phyloP scores from a whole-genome alignment of 129 eudicot genomes.

The Escallonia rubra region DNA sequence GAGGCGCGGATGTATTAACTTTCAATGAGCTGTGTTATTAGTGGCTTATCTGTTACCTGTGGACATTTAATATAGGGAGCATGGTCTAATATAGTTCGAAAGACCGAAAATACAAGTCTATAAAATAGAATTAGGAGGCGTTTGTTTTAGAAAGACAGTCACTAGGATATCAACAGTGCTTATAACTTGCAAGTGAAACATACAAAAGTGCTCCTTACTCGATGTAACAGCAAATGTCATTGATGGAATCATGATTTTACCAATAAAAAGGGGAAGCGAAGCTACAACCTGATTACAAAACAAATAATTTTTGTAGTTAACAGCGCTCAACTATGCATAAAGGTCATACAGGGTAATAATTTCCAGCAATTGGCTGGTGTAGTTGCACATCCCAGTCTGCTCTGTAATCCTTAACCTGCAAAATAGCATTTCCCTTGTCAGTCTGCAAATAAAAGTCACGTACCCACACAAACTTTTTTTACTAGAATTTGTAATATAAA shows the following conservation, averaged over 20 bases:
- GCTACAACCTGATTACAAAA: constrained; percentile 8
- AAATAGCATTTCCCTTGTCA: constrained; percentile 12
- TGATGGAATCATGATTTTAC: not conserved
- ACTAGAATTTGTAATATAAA: too few species aligned
- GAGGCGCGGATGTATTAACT: too few species aligned
- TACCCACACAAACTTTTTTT: too few species aligned
- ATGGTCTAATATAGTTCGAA: too few species aligned
- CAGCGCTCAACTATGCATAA: not conserved
- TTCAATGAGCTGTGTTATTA: too few species aligned
- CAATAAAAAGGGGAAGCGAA: not conserved
- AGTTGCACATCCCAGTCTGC: constrained; percentile 85
- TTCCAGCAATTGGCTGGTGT: constrained; percentile 83
- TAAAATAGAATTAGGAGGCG: too few species aligned
- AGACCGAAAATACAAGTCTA: too few species aligned
- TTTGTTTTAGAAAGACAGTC: not conserved
- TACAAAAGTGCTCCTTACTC: not conserved
- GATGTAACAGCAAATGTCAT: not conserved
- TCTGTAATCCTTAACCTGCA: constrained; percentile 77
- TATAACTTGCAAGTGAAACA: not conserved
- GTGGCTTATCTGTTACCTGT: too few species aligned
- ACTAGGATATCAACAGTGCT: not conserved
- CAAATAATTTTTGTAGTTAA: not conserved
- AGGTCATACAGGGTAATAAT: constrained; percentile 80
- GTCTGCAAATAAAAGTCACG: constrained; percentile 1
- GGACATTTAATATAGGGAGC: too few species aligned